Evolutionary conservation across 768 basidiomycete genomes (phyloP), one percentile per base, ranked within the genome.

Genomic region (Termitomyces sp.): DNA sequence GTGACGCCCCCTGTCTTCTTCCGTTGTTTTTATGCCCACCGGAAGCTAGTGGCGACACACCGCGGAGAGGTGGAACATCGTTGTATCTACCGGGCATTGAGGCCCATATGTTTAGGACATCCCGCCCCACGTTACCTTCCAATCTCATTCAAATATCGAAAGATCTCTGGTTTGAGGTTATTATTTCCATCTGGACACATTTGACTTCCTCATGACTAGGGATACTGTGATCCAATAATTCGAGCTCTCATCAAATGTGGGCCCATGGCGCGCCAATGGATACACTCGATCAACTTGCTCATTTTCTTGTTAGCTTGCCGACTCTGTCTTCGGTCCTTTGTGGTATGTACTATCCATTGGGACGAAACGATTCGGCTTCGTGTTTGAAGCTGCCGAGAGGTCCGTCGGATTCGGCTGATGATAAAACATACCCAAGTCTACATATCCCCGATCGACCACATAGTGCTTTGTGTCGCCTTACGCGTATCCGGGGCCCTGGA

Each of bases 401-500:
- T 52, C 50, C 54, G 58, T 40, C 32, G 35, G 47, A 51, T 47
- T 55, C 54, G 58, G 54, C 34, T 15, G 24, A 42, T 42, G 15
- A 35, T 17, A 24, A 38, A 45, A 41, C 44, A 51, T 43, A 11
- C 28, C 19, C 19, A 51, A 28, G 26, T 45, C 28, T 28, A 17
- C 35, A 37, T 37, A 22, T 32, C 35, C 22, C 45, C n/a, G 22
- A 43, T 22, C 42, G 10, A 46, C 30, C 30, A 32, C 15, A 14
- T 9, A 32, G 8, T 32, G 30, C 30, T 32, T 32, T 5, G 3
- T 37, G 35, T 15, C 15, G 5, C 35, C 11, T 28, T n/a, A n/a
- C n/a, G n/a, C n/a, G n/a, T n/a, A n/a, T n/a, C n/a, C n/a, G n/a
- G n/a, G 8, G 19, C 46, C 32, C 19, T 34, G 19, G 7, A 32